Evolutionary conservation across 345 rosid species (phyloP).

Genomic region (Arabidopsis suecica): DNA sequence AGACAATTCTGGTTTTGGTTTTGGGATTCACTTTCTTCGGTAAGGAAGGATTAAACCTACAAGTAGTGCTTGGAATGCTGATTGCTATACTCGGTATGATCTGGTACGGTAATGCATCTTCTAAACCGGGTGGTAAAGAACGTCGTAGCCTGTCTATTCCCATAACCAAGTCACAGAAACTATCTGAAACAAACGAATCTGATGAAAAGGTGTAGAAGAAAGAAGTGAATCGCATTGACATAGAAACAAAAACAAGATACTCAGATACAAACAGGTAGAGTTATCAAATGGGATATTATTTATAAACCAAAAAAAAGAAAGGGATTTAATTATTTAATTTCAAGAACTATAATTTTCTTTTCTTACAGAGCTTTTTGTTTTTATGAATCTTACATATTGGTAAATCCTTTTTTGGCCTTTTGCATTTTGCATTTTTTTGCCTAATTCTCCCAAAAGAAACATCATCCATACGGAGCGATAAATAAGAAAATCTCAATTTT

Average conservation of each 20-base stretch:
- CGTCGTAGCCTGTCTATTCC: constrained; percentile 64
- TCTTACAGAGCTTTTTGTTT: constrained; percentile 32
- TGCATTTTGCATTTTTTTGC: constrained; percentile 7
- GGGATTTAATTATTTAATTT: constrained; percentile 33
- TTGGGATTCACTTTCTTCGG: constrained; percentile 92
- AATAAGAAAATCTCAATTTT: constrained; percentile 31
- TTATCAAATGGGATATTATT: constrained; percentile 31
- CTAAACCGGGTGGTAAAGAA: constrained; percentile 95
- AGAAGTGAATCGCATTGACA: constrained; percentile 30
- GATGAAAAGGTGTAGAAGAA: constrained; percentile 70
- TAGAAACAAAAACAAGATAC: constrained; percentile 32
- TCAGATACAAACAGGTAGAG: constrained; percentile 46
- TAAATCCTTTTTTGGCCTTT: constrained; percentile 33
- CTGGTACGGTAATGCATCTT: constrained; percentile 96
- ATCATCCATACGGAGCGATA: constrained; percentile 33
- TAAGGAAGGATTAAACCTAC: constrained; percentile 88
- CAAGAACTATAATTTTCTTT: constrained; percentile 22
- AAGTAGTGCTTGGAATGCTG: constrained; percentile 86
- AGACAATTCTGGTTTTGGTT: constrained; percentile 88
- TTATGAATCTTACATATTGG: constrained; percentile 4
- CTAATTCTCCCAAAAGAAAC: constrained; percentile 22
- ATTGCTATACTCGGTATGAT: constrained; percentile 89
- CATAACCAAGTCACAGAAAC: constrained; percentile 61
- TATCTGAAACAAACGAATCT: constrained; percentile 55
- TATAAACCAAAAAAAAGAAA: constrained; percentile 25